Evolutionary conservation across 306 rosid genomes (phyloP).

Genomic region (Prunus davidiana): DNA sequence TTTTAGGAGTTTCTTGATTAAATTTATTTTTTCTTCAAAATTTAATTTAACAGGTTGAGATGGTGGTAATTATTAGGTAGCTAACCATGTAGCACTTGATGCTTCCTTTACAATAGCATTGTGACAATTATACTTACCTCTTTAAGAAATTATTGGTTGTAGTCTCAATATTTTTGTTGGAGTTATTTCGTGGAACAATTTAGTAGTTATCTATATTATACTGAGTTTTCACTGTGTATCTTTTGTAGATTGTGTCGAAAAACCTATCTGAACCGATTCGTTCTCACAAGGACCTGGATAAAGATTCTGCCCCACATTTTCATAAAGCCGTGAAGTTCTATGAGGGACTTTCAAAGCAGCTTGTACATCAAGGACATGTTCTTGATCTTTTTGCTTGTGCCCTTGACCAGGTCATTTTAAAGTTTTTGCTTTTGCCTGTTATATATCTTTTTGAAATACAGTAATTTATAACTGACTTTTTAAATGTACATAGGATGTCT

Average conservation of each 20-base stretch:
- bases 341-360: conserved; percentile 93
- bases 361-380: conserved; percentile 95
- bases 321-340: conserved; percentile 91
- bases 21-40: background rate
- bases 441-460: background rate
- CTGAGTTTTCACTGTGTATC: conserved; percentile 28
- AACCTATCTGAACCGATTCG: conserved; percentile 90
- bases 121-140: too few relatives aligned
- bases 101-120: too few relatives aligned
- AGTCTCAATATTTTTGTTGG: too few relatives aligned
- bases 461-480: background rate
- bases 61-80: background rate
- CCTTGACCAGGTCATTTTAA: conserved; percentile 81
- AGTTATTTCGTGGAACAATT: background rate
- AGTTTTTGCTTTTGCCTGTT: background rate
- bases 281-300: conserved; percentile 98
- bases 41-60: background rate
- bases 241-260: conserved; percentile 81
- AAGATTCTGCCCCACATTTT: conserved; percentile 83
- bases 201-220: conserved; percentile 13
- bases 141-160: too few relatives aligned
- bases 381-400: conserved; percentile 96
- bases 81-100: too few relatives aligned
- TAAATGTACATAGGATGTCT: background rate
- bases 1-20: background rate